These are phyloP conservation scores for Hypoxylon lienhwacheense DNA, from an alignment of 495 filamentous ascomycete species.

Conservation along the genomic window DNA sequence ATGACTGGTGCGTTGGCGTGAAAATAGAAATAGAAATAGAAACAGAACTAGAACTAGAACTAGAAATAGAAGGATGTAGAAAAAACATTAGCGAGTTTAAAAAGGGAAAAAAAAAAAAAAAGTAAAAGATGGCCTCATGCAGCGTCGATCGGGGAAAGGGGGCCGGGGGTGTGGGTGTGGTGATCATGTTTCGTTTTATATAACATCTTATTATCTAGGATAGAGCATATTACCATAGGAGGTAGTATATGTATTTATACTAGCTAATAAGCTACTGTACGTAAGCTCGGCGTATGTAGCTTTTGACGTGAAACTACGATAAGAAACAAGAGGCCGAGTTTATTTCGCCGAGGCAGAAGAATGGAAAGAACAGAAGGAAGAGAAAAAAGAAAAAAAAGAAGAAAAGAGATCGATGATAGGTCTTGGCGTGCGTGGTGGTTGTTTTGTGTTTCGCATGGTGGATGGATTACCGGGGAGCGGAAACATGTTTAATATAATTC, in stretches of 20 bases:
- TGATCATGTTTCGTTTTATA: constrained; percentile 6
- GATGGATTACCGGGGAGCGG: background rate
- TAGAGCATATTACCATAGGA: no score
- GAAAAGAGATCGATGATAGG: background rate
- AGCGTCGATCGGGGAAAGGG: constrained; percentile 25
- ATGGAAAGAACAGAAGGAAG: constrained; percentile 16
- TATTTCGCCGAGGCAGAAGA: constrained; percentile 2
- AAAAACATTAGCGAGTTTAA: constrained; percentile 3
- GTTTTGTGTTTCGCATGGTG: constrained; percentile 5
- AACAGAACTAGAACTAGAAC: background rate
- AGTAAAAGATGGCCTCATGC: constrained; percentile 27
- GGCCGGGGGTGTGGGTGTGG: background rate
- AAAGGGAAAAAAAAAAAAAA: constrained; percentile 29
- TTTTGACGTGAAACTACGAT: no score
- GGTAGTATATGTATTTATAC: no score
- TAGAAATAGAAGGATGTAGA: constrained; percentile 3
- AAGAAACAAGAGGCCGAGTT: no score
- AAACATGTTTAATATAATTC: background rate
- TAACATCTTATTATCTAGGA: no score
- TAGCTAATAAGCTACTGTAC: no score
- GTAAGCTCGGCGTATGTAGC: constrained; percentile 12
- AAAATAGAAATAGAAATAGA: constrained; percentile 2
- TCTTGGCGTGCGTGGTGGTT: no score
- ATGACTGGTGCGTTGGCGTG: background rate
- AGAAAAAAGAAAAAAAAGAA: background rate